Evolutionary conservation across 2,329 filamentous ascomycete species (phyloP).

Genomic region (Stagonosporopsis rhizophila): DNA sequence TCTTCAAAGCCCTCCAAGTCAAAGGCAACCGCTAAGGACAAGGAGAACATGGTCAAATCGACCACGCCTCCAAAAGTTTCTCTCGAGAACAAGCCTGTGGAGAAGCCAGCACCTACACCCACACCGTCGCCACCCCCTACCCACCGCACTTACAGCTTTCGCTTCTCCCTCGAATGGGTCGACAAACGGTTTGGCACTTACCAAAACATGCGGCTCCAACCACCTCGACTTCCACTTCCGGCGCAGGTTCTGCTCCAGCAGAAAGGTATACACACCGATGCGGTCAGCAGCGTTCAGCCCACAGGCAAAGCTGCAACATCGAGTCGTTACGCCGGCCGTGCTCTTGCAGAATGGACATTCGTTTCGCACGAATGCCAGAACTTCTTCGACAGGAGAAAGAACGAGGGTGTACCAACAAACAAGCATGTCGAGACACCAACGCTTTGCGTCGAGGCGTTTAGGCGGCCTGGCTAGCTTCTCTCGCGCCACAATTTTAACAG

Average conservation of each 20-base stretch:
- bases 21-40: conserved; percentile 42
- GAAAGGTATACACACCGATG: conserved; percentile 39
- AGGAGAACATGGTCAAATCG: conserved; percentile 26
- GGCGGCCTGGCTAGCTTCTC: conserved; percentile 50
- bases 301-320: conserved; percentile 46
- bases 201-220: conserved; percentile 68
- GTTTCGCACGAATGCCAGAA: conserved; percentile 81
- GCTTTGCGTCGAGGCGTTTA: conserved; percentile 69
- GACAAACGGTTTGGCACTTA: conserved; percentile 63
- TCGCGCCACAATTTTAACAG: conserved; percentile 2
- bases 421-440: conserved; percentile 73
- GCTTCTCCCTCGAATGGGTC: conserved; percentile 75
- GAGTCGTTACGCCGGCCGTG: conserved; percentile 71
- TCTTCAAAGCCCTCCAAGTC: conserved; percentile 52
- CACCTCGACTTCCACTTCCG: conserved; percentile 72
- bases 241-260: conserved; percentile 70
- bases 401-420: conserved; percentile 73
- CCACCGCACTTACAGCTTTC: conserved; percentile 71
- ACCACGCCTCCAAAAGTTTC: conserved; percentile 11
- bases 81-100: conserved; percentile 1
- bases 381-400: conserved; percentile 77
- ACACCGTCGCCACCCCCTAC: conserved; percentile 59
- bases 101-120: conserved; percentile 23
- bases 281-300: conserved; percentile 43
- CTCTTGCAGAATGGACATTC: conserved; percentile 79